A percentile compares a stretch with the other conserved stretches of the same genome.
phyloP scores from a whole-genome alignment of 768 basidiomycete species.

The Terana coerulea region DNA sequence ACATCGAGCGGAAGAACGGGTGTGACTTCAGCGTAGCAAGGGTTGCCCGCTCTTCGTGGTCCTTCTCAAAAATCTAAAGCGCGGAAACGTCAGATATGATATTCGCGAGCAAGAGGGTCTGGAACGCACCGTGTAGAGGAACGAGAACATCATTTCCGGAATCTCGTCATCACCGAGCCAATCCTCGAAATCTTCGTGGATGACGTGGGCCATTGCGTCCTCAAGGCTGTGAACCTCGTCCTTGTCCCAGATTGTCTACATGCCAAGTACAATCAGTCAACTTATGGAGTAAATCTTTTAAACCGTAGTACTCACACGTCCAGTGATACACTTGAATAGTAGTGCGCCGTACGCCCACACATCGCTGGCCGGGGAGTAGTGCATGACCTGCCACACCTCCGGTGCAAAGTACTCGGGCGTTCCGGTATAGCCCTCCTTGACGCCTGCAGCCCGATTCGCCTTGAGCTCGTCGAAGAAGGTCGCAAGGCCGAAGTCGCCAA shows the following conservation, averaged over 20 bases:
- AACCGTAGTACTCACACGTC: conserved; percentile 2
- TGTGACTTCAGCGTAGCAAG: not conserved
- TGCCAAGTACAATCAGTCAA: not conserved
- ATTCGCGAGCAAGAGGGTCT: not conserved
- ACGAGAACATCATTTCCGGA: not conserved
- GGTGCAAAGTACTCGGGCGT: conserved; percentile 7
- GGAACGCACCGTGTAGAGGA: not conserved
- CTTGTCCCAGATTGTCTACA: not conserved
- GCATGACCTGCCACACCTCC: not conserved
- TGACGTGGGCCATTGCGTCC: not conserved
- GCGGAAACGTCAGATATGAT: not conserved
- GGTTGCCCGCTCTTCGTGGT: not conserved
- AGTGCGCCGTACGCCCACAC: conserved; percentile 4
- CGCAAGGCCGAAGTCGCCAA: conserved; percentile 13
- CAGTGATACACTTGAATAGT: conserved; percentile 6
- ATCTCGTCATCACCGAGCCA: not conserved
- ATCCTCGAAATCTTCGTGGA: not conserved
- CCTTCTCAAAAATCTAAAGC: not conserved
- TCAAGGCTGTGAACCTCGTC: not conserved
- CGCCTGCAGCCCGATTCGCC: not conserved
- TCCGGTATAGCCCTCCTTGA: conserved; percentile 2
- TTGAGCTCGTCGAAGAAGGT: not conserved
- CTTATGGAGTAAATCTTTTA: too few relatives aligned
- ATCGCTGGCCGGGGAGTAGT: conserved; percentile 5
- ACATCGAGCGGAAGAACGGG: not conserved